These are phyloP conservation scores for Fusarium sp. DNA, from an alignment of 2,329 filamentous ascomycete genomes.

Conservation along the genomic window DNA sequence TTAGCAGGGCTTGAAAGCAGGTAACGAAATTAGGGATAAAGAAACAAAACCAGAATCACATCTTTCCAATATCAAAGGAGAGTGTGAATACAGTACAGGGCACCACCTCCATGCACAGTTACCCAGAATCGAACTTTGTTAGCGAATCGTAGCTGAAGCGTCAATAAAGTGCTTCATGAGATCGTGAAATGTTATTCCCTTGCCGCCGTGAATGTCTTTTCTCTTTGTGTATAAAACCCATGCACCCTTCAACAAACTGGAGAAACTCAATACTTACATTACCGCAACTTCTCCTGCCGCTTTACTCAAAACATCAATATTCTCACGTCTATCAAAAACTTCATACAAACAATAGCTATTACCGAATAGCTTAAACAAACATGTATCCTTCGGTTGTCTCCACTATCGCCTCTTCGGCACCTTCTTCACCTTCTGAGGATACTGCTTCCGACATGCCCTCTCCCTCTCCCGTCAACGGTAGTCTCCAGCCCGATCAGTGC, in stretches of 20 bases:
- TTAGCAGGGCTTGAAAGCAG: no score
- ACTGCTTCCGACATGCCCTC: background rate
- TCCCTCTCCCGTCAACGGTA: background rate
- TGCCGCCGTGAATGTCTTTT: background rate
- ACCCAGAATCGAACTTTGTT: background rate
- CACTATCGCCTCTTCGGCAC: accelerated
- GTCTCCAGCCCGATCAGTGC: background rate
- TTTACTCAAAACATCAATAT: background rate
- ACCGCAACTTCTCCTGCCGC: background rate
- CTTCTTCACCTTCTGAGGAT: accelerated
- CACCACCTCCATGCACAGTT: background rate
- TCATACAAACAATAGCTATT: background rate
- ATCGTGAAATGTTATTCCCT: accelerated
- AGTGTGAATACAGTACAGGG: background rate
- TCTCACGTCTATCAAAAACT: background rate
- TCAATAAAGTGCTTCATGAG: background rate
- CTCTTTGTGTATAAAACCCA: background rate
- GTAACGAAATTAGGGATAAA: background rate
- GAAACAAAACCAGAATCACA: accelerated
- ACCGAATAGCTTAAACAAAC: no score
- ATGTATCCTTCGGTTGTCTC: background rate
- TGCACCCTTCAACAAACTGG: background rate
- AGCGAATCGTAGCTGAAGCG: background rate
- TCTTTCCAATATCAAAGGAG: accelerated
- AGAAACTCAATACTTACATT: background rate